Evolutionary conservation across 805 yeast species (phyloP).

Genomic region (Hermanozyma aechmeae): DNA sequence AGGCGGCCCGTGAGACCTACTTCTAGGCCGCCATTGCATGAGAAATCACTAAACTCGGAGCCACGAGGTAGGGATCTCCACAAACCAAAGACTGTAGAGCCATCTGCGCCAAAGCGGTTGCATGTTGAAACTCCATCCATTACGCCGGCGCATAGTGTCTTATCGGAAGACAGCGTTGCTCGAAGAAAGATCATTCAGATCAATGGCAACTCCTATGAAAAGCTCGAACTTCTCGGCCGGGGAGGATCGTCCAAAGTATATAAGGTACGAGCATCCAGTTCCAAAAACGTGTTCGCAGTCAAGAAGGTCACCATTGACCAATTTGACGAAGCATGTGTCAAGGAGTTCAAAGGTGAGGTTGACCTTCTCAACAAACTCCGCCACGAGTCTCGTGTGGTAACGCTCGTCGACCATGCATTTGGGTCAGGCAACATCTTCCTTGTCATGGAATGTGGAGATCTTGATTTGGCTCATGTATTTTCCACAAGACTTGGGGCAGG

Average conservation of each 20-base stretch:
- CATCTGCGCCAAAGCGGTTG: too few relatives aligned
- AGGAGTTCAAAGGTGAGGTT: constrained; percentile 86
- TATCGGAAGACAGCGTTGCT: too few relatives aligned
- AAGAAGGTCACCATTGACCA: constrained; percentile 77
- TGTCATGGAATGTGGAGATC: constrained; percentile 93
- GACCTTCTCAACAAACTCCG: constrained; percentile 55
- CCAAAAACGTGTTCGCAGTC: constrained; percentile 61
- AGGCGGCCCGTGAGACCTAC: too few relatives aligned
- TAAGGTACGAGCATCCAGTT: constrained; percentile 49
- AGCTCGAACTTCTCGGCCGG: constrained; percentile 71
- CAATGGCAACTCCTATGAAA: constrained; percentile 60
- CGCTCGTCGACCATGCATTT: constrained; percentile 65
- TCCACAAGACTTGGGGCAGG: constrained; percentile 40
- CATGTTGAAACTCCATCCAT: too few relatives aligned
- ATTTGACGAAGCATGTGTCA: constrained; percentile 63
- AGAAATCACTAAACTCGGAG: too few relatives aligned
- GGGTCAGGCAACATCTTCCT: constrained; percentile 53
- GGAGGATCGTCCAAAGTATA: constrained; percentile 93
- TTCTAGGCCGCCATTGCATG: too few relatives aligned
- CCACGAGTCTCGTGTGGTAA: constrained; percentile 63
- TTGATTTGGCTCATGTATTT: constrained; percentile 78
- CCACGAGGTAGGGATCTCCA: too few relatives aligned
- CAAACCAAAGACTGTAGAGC: too few relatives aligned
- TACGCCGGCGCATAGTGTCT: too few relatives aligned
- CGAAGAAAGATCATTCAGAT: constrained; percentile 22